phyloP scores from a whole-genome alignment of 164 flowering plant species.

The Tetracentron sinense region DNA sequence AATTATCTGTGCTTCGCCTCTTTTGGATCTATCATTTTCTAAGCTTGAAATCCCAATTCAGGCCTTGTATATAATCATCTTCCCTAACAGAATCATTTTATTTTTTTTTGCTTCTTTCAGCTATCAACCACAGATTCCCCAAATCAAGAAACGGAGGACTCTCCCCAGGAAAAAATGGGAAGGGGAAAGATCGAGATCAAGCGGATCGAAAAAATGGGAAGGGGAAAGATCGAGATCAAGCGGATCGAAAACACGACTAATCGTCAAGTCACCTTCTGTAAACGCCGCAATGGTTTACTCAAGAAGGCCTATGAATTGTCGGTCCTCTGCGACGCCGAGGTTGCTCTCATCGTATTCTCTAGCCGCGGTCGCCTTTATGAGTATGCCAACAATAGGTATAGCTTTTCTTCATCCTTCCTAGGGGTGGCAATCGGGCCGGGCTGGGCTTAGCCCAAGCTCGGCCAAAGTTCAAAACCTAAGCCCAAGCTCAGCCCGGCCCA shows the following conservation, averaged over 20 bases:
- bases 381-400: slow-evolving; percentile 32
- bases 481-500: too few species aligned
- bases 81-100: neutral
- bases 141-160: slow-evolving; percentile 10
- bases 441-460: too few species aligned
- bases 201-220: too few species aligned
- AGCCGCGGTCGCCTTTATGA: slow-evolving; percentile 34
- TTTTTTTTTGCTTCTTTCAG: slow-evolving; percentile 7
- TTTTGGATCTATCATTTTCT: neutral
- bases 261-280: slow-evolving; percentile 34
- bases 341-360: slow-evolving; percentile 32
- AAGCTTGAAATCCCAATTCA: neutral
- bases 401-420: too few species aligned
- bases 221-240: slow-evolving; percentile 34
- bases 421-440: too few species aligned
- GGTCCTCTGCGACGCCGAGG: slow-evolving; percentile 30
- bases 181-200: too few species aligned
- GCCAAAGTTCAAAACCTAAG: too few species aligned
- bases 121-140: slow-evolving; percentile 8
- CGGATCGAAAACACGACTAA: slow-evolving; percentile 32
- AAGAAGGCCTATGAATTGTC: slow-evolving; percentile 35
- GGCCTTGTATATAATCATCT: neutral
- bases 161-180: slow-evolving; percentile 17
- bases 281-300: slow-evolving; percentile 29
- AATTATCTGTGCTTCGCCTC: neutral